Conservation (phyloP, 805 yeast species). For the Komagataella kurtzmanii region DNA sequence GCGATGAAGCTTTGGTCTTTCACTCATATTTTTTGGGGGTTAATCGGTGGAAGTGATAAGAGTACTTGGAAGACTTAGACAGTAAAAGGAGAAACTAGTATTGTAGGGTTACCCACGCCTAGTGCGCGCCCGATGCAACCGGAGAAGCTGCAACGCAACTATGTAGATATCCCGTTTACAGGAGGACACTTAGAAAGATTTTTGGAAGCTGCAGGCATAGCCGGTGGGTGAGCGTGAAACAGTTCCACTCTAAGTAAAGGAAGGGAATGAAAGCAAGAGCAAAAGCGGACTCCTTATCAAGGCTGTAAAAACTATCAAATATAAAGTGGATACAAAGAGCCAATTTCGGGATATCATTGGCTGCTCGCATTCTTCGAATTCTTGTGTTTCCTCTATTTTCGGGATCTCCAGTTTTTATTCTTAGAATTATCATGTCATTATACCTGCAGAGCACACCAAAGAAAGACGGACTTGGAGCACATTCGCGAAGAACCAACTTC, state of each 20-base stretch:
- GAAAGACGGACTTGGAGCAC: background rate
- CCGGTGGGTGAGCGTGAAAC: background rate
- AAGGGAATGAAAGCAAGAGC: no score
- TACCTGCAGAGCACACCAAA: background rate
- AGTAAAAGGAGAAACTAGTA: background rate
- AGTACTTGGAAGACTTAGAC: background rate
- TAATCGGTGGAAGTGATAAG: background rate
- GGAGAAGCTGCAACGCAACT: background rate
- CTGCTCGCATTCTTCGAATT: background rate
- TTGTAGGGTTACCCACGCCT: background rate
- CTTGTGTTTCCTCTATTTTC: background rate
- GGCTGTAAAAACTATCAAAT: no score
- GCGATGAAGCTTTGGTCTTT: constrained; percentile 25
- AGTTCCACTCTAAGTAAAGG: no score
- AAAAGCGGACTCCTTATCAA: no score
- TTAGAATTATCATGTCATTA: background rate
- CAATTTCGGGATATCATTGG: no score
- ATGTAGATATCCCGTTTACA: background rate
- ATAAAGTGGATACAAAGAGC: no score
- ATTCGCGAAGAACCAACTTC: no score
- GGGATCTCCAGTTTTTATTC: background rate
- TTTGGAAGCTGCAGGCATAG: background rate
- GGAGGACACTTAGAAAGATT: background rate
- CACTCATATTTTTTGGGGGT: background rate
- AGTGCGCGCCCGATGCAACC: background rate